Evolutionary conservation across 805 yeast species (phyloP), one percentile per base, ranked within the genome.

Genomic region (Candida hungchunana): DNA sequence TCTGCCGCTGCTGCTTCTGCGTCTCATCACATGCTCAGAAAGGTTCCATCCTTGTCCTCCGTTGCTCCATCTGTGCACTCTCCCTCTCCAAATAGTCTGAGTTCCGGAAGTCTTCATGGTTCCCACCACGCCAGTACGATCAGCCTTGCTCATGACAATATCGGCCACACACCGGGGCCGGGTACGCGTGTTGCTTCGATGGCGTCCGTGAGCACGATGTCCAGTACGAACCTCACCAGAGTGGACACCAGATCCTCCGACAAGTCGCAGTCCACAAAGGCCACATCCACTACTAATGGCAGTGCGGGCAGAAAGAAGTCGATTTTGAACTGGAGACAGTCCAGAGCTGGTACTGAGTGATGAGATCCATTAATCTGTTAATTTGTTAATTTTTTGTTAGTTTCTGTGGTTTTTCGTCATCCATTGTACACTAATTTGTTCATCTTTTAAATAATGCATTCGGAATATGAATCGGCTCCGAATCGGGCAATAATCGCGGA

Each of bases 241-340:
- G 50, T 48, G n/a, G 55, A 53, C 16, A 52, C 60, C 6, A 44
- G 47, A 33, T 43, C 56, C 7, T 53, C 59, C 1, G 60, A 56
- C 11, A 48, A 43, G 32, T 52, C 61, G 3, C 37, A 35, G 16
- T 26, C 44, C 1, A 42, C 55, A 20, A 34, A 31, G 33, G 29
- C 40, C 19, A 39, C 43, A 4, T 28, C 51, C 3, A 23, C 42
- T 3, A 36, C 42, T 1, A 36, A 31, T 24, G 36, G 43, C 11
- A 34, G 46, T n/a, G 35, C 44, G 2, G 44, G 46, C 2, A 48
- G 49, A 31, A 55, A 51, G 48, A 46, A 56, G 43, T 55, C 57
- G n/a, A 41, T 57, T 7, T 30, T 56, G 43, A 55, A 51, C 37
- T 60, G 65, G 65, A 53, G 63, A 44, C 60, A 60, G 32, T 56